Evolutionary conservation across 2,329 filamentous ascomycete species (phyloP), one percentile per base, ranked within the genome.

Genomic region (Aspergillus calidoustus): DNA sequence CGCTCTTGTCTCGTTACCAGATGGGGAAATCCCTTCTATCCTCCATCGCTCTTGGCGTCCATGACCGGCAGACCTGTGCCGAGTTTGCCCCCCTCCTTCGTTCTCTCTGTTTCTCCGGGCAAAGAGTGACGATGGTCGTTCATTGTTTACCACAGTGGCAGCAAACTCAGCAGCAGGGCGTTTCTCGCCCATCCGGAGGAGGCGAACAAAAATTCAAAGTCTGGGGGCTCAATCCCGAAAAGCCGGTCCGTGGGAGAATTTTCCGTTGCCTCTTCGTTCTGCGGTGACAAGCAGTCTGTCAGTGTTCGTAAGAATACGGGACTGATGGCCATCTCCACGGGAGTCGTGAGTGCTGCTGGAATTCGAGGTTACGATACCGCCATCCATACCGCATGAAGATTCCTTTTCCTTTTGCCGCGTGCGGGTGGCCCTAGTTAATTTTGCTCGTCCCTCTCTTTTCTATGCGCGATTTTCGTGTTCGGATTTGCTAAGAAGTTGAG

Each of bases 381-480:
- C 52, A 53, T 48, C 22, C 57, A 50, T 60, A 62, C 53, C 52
- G 38, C 55, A 52, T 56, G 54, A 47, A 57, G 59, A 60, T 50
- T 53, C 52, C 34, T 7, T 41, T 41, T 11, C 59, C 50, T 64
- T 62, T 62, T 66, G 63, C 67, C 67, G 67, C 61, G 60, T 68
- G 66, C 67, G 67, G 64, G 64, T 65, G 60, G 64, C 57, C 54
- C 61, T 62, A 51, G 62, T 68, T 66, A 67, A 65, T 67, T 65
- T 68, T 67, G 60, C 62, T 64, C 30, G 55, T 62, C 57, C 61
- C 60, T 50, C 57, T 31, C 38, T 64, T 68, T 68, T 66, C 68
- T 70, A 70, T 70, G 68, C 68, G 68, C 68, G 68, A 70, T 70
- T 70, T 70, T 70, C 63, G 53, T 38, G 25, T 28, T 48, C 60